Base-by-base conservation (phyloP, 2,329 filamentous ascomycete species). In the Tolypocladium nubicola region DNA sequence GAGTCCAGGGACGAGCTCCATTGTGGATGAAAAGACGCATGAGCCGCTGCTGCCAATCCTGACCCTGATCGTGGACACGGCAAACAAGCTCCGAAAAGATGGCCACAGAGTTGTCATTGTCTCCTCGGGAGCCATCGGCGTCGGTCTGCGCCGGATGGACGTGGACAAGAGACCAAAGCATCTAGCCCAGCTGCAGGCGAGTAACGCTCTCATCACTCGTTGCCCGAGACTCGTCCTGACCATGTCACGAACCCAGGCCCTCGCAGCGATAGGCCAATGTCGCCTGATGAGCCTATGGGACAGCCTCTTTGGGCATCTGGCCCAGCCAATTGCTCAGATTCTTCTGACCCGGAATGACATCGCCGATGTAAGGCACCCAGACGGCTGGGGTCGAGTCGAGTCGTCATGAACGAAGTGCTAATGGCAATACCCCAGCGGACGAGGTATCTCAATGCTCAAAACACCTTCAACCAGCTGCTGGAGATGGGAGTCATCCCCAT, bases 401-500 rank as follows among this genome's bases (percentile, higher is more conserved):
- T 39, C 14, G 38, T 39, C 38, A 39, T n/a, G 14, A n/a, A 2
- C 30, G 30, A 21, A 16, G n/a, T 54, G 33, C 63, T 66, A 58
- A 66, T 61, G 60, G 30, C 54, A 1, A 26, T 39, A 19, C 21
- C 39, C 11, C 60, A 91, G 84, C 86, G 90, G 59, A 93, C 90
- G 35, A 89, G 96, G 78, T 99, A 97, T 70, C 81, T 92, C 61
- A 99, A 99, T 75, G 94, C 94, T 0, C 91, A 97, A 73, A 97
- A 96, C 68, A 97, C 94, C 0, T 89, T 99, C 70, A 82, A 85
- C 55, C 90, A 96, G 71, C 80, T 97, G 52, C 77, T 99, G 21
- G 86, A 92, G 66, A 94, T 97, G 87, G 92, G 92, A 2, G 93
- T 97, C 33, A 95, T 99, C 61, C 94, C 94, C 11, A 97, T 99